Evolutionary conservation across 495 filamentous ascomycete species (phyloP).

Genomic region (Penicillium waksmanii): DNA sequence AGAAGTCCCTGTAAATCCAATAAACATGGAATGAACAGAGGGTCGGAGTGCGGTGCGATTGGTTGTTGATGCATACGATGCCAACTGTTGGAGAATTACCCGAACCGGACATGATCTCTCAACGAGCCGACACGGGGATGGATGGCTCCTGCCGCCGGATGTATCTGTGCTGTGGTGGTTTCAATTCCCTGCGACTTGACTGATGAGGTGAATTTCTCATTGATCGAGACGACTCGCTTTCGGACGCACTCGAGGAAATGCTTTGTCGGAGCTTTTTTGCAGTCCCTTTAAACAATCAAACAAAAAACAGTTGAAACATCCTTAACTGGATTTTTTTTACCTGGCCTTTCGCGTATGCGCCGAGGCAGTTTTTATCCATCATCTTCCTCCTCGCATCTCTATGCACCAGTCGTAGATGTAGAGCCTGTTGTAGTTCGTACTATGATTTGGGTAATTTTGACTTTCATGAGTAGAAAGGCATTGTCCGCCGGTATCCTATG

Average conservation of each 20-base stretch:
- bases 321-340: slow-evolving; percentile 24
- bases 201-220: slow-evolving; percentile 27
- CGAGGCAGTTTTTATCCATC: slow-evolving; percentile 6
- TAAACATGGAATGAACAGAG: slow-evolving; percentile 36
- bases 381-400: background rate
- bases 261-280: slow-evolving; percentile 42
- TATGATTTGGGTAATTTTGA: background rate
- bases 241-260: slow-evolving; percentile 31
- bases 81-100: slow-evolving; percentile 37
- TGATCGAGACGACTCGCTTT: slow-evolving; percentile 44
- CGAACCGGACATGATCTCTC: slow-evolving; percentile 33
- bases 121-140: slow-evolving; percentile 45
- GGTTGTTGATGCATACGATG: slow-evolving; percentile 38
- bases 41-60: slow-evolving; percentile 35
- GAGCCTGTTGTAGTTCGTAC: background rate
- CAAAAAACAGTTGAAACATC: slow-evolving; percentile 53
- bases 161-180: slow-evolving; percentile 10
- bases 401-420: background rate
- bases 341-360: slow-evolving; percentile 4
- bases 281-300: slow-evolving; percentile 42
- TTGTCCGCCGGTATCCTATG: background rate
- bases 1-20: slow-evolving; percentile 56
- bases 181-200: slow-evolving; percentile 37
- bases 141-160: slow-evolving; percentile 12
- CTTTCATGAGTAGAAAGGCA: background rate